A percentile compares a stretch with the other conserved stretches of the same genome.
phyloP scores from a whole-genome alignment of 371 early-diverging fungal species.

The Circinella minor region DNA sequence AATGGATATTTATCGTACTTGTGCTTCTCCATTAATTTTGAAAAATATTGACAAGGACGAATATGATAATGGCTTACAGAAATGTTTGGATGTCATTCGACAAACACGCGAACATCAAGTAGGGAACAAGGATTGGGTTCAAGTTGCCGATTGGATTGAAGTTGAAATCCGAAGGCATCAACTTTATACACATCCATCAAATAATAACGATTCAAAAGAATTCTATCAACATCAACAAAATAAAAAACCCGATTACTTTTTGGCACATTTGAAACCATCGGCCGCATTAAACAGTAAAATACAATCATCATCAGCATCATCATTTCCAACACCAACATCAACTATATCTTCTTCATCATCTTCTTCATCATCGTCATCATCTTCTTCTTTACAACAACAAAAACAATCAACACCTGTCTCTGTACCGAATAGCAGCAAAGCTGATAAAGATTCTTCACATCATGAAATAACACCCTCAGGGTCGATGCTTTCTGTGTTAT shows the following conservation, averaged over 20 bases:
- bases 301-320: slow-evolving; percentile 9
- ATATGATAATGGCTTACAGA: slow-evolving; percentile 35
- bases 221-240: not conserved
- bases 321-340: not conserved
- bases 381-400: not conserved
- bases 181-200: slow-evolving; percentile 12
- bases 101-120: slow-evolving; percentile 37
- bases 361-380: not conserved
- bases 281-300: slow-evolving; percentile 3
- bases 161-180: slow-evolving; percentile 46
- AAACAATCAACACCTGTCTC: not conserved
- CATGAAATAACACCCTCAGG: slow-evolving; percentile 23
- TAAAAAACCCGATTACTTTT: slow-evolving; percentile 19
- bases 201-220: not conserved
- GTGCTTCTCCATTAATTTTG: slow-evolving; percentile 31
- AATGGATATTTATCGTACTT: slow-evolving; percentile 40
- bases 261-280: slow-evolving; percentile 26
- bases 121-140: slow-evolving; percentile 36
- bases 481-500: slow-evolving; percentile 26
- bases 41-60: slow-evolving; percentile 27
- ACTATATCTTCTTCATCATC: slow-evolving; percentile 7
- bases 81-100: slow-evolving; percentile 32
- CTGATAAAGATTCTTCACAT: slow-evolving; percentile 3
- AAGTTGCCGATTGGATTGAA: slow-evolving; percentile 48
- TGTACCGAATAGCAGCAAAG: not conserved